Evolutionary conservation across 441 rosid genomes (phyloP).

Genomic region (Euphorbia schlechtendalii): DNA sequence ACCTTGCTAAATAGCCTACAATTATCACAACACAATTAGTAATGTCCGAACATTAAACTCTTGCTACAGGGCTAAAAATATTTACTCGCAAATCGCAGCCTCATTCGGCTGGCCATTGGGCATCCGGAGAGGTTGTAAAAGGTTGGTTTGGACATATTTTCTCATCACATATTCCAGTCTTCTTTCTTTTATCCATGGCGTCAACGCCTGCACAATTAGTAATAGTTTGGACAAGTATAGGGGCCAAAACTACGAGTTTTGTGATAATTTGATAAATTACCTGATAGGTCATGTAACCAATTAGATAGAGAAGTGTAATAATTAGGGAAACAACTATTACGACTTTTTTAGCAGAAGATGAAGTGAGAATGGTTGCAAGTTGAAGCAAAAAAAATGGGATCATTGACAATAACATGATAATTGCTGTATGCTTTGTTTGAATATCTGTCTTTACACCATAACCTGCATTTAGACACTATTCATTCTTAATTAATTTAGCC

Average conservation of each 20-base stretch:
- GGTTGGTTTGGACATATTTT: constrained; percentile 16
- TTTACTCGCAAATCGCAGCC: constrained; percentile 24
- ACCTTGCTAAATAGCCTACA: constrained; percentile 37
- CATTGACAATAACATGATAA: constrained; percentile 32
- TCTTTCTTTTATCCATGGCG: constrained; percentile 44
- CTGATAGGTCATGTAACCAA: constrained; percentile 34
- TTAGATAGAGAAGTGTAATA: constrained; percentile 25
- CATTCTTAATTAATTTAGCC: too few species aligned
- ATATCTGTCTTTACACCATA: constrained; percentile 39
- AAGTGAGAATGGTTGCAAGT: constrained; percentile 29
- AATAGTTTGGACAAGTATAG: too few species aligned
- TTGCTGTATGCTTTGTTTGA: constrained; percentile 32
- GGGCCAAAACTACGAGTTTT: too few species aligned
- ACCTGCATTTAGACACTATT: constrained; percentile 25
- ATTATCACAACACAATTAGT: too few species aligned
- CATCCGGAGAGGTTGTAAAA: constrained; percentile 22
- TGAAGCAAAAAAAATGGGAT: constrained; percentile 44
- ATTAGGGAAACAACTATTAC: constrained; percentile 31
- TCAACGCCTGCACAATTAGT: constrained; percentile 28
- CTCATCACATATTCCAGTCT: constrained; percentile 31
- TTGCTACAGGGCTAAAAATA: too few species aligned
- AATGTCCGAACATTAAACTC: too few species aligned
- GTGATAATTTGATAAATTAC: constrained; percentile 10
- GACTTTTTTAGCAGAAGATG: constrained; percentile 22
- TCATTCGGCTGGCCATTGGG: constrained; percentile 26